Conservation (phyloP, 495 filamentous ascomycete species). For the Tuber magnatum region DNA sequence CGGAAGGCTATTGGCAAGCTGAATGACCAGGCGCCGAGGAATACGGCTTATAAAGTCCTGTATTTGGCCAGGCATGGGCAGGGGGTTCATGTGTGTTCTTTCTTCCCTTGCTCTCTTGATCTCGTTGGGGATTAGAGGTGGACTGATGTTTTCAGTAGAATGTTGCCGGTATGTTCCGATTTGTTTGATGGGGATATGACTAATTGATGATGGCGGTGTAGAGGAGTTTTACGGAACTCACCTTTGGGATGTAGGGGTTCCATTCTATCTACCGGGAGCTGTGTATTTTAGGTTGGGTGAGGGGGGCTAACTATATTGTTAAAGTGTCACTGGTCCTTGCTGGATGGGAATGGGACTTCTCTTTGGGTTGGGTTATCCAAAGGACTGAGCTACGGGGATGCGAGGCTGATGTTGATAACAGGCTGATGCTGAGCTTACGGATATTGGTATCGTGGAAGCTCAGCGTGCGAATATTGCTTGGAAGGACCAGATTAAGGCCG, state of each 20-base stretch:
- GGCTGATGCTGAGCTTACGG: slow-evolving; percentile 60
- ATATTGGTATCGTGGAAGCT: slow-evolving; percentile 56
- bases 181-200: background rate
- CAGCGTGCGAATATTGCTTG: slow-evolving; percentile 57
- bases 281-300: slow-evolving; percentile 13
- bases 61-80: slow-evolving; percentile 66
- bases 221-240: slow-evolving; percentile 60
- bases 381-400: slow-evolving; percentile 3
- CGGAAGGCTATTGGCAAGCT: slow-evolving; percentile 50
- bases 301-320: background rate
- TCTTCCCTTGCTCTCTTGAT: background rate
- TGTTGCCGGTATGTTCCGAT: slow-evolving; percentile 31
- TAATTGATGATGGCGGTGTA: slow-evolving; percentile 48
- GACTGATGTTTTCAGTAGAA: slow-evolving; percentile 26
- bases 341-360: slow-evolving; percentile 58
- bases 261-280: slow-evolving; percentile 4
- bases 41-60: slow-evolving; percentile 60
- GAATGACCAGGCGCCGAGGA: slow-evolving; percentile 47
- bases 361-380: slow-evolving; percentile 49
- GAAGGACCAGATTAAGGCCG: slow-evolving; percentile 50
- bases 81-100: slow-evolving; percentile 51
- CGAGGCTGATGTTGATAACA: slow-evolving; percentile 7
- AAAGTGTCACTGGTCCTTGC: slow-evolving; percentile 66
- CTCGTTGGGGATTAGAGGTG: background rate
- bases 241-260: slow-evolving; percentile 56